Percentiles rank a stretch among this genome's conserved stretches.
Evolutionary conservation across 257 asterid species (phyloP).

Genomic region (Lycium barbarum): DNA sequence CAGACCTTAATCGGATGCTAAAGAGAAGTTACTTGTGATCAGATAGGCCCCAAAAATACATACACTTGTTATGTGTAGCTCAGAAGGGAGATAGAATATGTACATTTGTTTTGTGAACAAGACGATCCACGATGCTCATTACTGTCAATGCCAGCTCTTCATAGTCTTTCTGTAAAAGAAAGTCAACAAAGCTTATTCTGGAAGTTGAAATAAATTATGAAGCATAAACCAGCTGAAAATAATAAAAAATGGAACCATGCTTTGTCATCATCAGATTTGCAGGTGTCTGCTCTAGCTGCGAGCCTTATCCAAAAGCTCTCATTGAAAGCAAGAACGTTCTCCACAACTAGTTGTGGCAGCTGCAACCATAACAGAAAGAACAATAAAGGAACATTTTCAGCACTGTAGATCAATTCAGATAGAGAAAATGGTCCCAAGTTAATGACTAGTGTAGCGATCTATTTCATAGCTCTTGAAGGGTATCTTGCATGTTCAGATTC

Average conservation of each 20-base stretch:
- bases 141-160: conserved; percentile 82
- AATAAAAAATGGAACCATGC: conserved; percentile 58
- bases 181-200: conserved; percentile 36
- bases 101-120: conserved; percentile 90
- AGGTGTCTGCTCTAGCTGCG: conserved; percentile 89
- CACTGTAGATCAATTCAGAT: not conserved
- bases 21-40: conserved; percentile 5
- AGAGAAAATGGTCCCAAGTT: not conserved
- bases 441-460: not conserved
- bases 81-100: conserved; percentile 27
- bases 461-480: not conserved
- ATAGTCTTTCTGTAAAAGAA: conserved; percentile 74
- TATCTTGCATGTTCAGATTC: not conserved
- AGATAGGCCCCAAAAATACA: not conserved
- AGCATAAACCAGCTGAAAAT: conserved; percentile 31
- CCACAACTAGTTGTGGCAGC: conserved; percentile 86
- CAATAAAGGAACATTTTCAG: not conserved
- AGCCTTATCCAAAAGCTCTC: conserved; percentile 94
- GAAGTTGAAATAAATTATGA: conserved; percentile 23
- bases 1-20: not conserved
- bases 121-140: conserved; percentile 80
- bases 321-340: conserved; percentile 90
- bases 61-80: not conserved
- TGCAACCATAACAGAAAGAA: conserved; percentile 45
- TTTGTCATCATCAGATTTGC: conserved; percentile 95